These are phyloP conservation scores for Termitomyces sp. DNA, from an alignment of 768 basidiomycete genomes.

Conservation along the genomic window DNA sequence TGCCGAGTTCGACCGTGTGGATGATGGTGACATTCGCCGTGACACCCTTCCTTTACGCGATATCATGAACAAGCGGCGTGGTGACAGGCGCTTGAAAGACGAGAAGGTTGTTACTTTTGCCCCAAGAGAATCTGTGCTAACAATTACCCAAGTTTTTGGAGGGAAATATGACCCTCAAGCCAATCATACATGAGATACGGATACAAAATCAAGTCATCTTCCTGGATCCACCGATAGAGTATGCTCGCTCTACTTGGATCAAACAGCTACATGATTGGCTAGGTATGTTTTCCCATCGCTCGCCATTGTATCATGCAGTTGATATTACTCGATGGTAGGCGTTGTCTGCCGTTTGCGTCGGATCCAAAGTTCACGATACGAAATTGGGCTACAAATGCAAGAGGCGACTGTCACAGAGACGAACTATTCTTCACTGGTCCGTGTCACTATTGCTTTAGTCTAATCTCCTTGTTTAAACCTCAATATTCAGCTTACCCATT, in stretches of 20 bases:
- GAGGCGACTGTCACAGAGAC: conserved; percentile 56
- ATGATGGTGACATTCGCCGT: conserved; percentile 60
- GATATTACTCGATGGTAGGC: conserved; percentile 32
- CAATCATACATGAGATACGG: conserved; percentile 91
- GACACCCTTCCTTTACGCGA: conserved; percentile 48
- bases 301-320: background rate
- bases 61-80: conserved; percentile 56
- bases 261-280: conserved; percentile 87
- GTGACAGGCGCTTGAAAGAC: conserved; percentile 67
- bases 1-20: conserved; percentile 72
- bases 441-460: conserved; percentile 17
- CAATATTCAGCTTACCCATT: conserved; percentile 55
- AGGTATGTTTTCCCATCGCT: conserved; percentile 33
- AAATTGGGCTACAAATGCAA: conserved; percentile 93
- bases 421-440: conserved; percentile 78
- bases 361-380: conserved; percentile 94
- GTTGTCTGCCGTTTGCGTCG: conserved; percentile 82
- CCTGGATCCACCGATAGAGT: conserved; percentile 95
- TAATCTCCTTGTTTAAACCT: background rate
- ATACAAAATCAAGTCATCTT: conserved; percentile 99
- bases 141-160: conserved; percentile 51
- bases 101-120: conserved; percentile 54
- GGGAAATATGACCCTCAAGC: conserved; percentile 69
- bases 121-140: background rate
- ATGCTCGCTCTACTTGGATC: conserved; percentile 87